Evolutionary conservation across 2,329 filamentous ascomycete species (phyloP).

Genomic region (Aschersonia sp.): DNA sequence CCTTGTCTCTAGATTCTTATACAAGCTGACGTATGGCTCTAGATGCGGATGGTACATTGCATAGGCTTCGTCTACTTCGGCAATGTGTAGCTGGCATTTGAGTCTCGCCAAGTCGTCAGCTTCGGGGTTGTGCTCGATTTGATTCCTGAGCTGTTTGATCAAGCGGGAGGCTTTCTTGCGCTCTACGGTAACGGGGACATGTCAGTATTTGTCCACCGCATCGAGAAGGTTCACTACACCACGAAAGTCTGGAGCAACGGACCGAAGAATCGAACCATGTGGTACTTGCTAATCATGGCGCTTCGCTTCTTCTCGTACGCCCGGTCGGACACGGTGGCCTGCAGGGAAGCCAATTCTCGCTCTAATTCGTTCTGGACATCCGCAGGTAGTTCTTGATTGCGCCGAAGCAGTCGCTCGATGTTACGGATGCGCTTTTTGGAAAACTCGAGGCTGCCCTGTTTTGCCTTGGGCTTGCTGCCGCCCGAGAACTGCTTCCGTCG

Average conservation of each 20-base stretch:
- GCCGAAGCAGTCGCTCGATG: conserved; percentile 50
- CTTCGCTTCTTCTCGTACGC: conserved; percentile 46
- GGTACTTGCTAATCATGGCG: conserved; percentile 64
- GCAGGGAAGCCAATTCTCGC: conserved; percentile 53
- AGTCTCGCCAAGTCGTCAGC: conserved; percentile 35
- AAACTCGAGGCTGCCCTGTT: conserved; percentile 36
- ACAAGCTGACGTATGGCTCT: conserved; percentile 54
- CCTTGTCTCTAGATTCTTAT: conserved; percentile 22
- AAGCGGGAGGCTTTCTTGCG: conserved; percentile 57
- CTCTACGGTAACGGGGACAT: conserved; percentile 26
- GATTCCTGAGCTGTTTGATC: conserved; percentile 48
- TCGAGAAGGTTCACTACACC: neutral
- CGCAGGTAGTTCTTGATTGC: conserved; percentile 48
- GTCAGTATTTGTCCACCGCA: neutral
- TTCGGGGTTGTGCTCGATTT: conserved; percentile 35
- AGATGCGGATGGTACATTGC: conserved; percentile 57
- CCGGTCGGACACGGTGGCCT: conserved; percentile 45
- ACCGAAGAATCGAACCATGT: conserved; percentile 80
- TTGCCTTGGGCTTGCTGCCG: conserved; percentile 24
- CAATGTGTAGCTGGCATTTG: conserved; percentile 45
- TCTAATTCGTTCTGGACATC: conserved; percentile 55
- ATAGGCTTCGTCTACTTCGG: conserved; percentile 64
- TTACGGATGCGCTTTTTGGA: conserved; percentile 60
- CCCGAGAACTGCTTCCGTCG: conserved; percentile 17
- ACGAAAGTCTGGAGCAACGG: conserved; percentile 6